A percentile compares a stretch with the other conserved stretches of the same genome.
phyloP scores from a whole-genome alignment of 257 asterid species.

The Gentiana straminea region DNA sequence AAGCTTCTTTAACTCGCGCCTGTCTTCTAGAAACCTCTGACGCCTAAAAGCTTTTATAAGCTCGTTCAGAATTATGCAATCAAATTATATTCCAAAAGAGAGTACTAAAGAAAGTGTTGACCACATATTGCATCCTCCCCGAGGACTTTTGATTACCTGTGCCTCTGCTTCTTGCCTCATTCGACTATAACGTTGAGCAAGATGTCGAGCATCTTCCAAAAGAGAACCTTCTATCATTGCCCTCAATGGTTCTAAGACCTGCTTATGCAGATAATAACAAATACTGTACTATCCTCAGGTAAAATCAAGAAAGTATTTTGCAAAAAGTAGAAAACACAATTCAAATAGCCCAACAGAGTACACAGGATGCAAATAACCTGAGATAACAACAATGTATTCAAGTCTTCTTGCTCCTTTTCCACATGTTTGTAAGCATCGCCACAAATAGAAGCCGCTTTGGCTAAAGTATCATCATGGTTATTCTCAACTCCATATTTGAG shows the following conservation, averaged over 20 bases:
- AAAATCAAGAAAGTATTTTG: not conserved
- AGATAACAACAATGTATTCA: conserved; percentile 51
- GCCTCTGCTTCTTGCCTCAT: conserved; percentile 98
- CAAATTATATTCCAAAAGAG: not conserved
- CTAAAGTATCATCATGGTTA: conserved; percentile 63
- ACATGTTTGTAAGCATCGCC: conserved; percentile 91
- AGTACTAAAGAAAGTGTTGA: not conserved
- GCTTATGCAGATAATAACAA: not conserved
- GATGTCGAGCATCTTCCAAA: conserved; percentile 98
- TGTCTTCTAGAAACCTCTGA: conserved; percentile 87
- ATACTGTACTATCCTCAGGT: not conserved
- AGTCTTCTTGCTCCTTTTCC: conserved; percentile 95
- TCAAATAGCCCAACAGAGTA: too few species aligned
- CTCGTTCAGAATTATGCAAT: conserved; percentile 2
- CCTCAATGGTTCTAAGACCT: conserved; percentile 96
- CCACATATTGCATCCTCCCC: not conserved
- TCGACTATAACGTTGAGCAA: conserved; percentile 92
- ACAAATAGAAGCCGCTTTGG: conserved; percentile 77
- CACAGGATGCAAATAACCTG: conserved; percentile 47
- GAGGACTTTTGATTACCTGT: conserved; percentile 39
- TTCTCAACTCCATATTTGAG: conserved; percentile 74
- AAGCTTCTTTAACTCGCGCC: conserved; percentile 92
- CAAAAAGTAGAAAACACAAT: not conserved
- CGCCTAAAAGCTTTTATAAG: conserved; percentile 46
- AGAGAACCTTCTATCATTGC: conserved; percentile 77